A percentile compares a stretch with the other conserved stretches of the same genome.
phyloP scores from a whole-genome alignment of 2,329 filamentous ascomycete genomes.

The Didymella exigua region DNA sequence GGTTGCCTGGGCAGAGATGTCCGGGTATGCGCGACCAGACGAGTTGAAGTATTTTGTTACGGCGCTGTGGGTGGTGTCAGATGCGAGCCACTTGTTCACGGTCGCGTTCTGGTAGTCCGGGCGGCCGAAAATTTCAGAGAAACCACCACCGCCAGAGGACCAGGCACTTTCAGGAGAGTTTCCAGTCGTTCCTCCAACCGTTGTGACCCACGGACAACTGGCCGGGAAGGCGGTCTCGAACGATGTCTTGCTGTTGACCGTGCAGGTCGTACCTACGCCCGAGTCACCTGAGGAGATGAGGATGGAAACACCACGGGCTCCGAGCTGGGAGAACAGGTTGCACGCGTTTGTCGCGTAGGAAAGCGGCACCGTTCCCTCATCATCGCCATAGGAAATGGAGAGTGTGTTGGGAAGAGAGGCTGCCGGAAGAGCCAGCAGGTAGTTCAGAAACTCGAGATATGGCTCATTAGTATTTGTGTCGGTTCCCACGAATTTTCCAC shows the following conservation, averaged over 20 bases:
- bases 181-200: constrained; percentile 51
- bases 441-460: constrained; percentile 65
- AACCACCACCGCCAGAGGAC: constrained; percentile 22
- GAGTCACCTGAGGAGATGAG: constrained; percentile 61
- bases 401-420: constrained; percentile 64
- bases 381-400: constrained; percentile 69
- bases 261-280: constrained; percentile 56
- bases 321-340: constrained; percentile 65
- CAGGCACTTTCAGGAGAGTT: constrained; percentile 23
- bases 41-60: constrained; percentile 29
- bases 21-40: constrained; percentile 56
- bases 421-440: constrained; percentile 59
- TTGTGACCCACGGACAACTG: constrained; percentile 59
- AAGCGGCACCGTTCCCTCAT: constrained; percentile 65
- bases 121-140: constrained; percentile 27
- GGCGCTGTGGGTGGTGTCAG: constrained; percentile 46
- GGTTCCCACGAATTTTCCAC: constrained; percentile 52
- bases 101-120: constrained; percentile 50
- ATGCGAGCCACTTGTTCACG: constrained; percentile 52
- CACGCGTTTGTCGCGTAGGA: constrained; percentile 66
- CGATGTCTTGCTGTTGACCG: constrained; percentile 45
- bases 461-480: constrained; percentile 65
- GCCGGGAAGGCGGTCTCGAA: constrained; percentile 59
- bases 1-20: constrained; percentile 55
- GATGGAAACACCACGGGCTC: constrained; percentile 66